Conservation (phyloP, 805 yeast species). For the Blastobotrys terrestris region DNA sequence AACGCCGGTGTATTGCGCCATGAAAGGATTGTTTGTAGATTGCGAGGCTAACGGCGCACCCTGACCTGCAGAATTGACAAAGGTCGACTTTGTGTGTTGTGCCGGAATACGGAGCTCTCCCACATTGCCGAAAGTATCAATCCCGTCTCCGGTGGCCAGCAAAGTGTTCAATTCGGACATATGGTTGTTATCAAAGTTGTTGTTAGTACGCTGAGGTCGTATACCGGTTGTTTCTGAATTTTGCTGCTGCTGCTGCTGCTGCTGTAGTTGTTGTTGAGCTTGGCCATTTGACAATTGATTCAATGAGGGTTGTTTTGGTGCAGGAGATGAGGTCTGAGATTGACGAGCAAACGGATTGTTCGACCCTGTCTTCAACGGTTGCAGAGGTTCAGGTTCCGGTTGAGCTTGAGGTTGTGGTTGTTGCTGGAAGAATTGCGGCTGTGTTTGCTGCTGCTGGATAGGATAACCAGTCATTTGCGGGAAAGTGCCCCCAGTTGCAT, state of each 20-base stretch:
- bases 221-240: slow-evolving; percentile 19
- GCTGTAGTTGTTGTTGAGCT: slow-evolving; percentile 22
- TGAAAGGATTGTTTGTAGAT: slow-evolving; percentile 47
- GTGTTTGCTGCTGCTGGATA: slow-evolving; percentile 20
- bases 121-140: slow-evolving; percentile 88
- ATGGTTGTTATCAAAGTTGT: slow-evolving; percentile 44
- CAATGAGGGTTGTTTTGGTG: slow-evolving; percentile 17
- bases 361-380: slow-evolving; percentile 62
- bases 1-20: slow-evolving; percentile 68
- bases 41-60: slow-evolving; percentile 17
- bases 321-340: slow-evolving; percentile 8
- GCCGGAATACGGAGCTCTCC: slow-evolving; percentile 85
- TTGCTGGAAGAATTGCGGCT: slow-evolving; percentile 35
- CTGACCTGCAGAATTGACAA: slow-evolving; percentile 75
- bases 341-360: slow-evolving; percentile 68
- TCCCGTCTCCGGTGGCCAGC: slow-evolving; percentile 80
- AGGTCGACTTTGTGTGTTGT: slow-evolving; percentile 79
- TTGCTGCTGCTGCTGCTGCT: slow-evolving; percentile 23
- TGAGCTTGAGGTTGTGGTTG: slow-evolving; percentile 30
- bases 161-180: slow-evolving; percentile 70
- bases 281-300: slow-evolving; percentile 20
- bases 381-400: slow-evolving; percentile 34
- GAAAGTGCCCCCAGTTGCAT: slow-evolving; percentile 24
- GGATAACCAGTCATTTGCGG: slow-evolving; percentile 6
- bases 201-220: slow-evolving; percentile 31